A percentile compares a stretch with the other conserved stretches of the same genome.
These are phyloP conservation scores for Acanthamoeba triangularis DNA, from an alignment of 208 protist genomes.

Conservation along the genomic window DNA sequence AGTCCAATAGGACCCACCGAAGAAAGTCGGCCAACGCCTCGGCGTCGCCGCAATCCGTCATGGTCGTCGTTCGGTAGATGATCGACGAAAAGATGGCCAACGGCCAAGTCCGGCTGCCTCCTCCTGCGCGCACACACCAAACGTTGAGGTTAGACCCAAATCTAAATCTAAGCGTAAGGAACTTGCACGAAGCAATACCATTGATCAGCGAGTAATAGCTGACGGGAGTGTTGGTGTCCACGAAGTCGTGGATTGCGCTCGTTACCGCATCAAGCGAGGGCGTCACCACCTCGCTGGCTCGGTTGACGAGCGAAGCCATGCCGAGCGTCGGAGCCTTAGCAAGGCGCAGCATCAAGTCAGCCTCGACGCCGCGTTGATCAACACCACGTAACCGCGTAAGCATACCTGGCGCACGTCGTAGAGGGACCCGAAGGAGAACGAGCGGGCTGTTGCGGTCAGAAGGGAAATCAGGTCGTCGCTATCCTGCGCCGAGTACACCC, in stretches of 20 bases:
- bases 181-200: not conserved
- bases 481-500: not conserved
- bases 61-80: constrained; percentile 15
- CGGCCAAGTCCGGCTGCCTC: not conserved
- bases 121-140: not conserved
- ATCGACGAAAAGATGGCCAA: not conserved
- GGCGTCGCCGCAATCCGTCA: not conserved
- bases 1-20: not conserved
- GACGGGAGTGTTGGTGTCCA: not conserved
- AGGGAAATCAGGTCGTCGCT: not conserved
- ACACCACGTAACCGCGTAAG: not conserved
- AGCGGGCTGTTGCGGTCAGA: not conserved
- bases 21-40: not conserved
- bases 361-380: too few species aligned
- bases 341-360: not conserved
- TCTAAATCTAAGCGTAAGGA: too few species aligned
- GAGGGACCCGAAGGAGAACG: not conserved
- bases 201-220: not conserved
- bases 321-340: not conserved
- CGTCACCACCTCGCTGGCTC: not conserved
- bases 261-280: not conserved
- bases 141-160: too few species aligned
- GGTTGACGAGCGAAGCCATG: not conserved
- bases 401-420: not conserved
- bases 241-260: not conserved